phyloP scores from a whole-genome alignment of 352 stramenopile species.

The Halophytophthora polymorphica region DNA sequence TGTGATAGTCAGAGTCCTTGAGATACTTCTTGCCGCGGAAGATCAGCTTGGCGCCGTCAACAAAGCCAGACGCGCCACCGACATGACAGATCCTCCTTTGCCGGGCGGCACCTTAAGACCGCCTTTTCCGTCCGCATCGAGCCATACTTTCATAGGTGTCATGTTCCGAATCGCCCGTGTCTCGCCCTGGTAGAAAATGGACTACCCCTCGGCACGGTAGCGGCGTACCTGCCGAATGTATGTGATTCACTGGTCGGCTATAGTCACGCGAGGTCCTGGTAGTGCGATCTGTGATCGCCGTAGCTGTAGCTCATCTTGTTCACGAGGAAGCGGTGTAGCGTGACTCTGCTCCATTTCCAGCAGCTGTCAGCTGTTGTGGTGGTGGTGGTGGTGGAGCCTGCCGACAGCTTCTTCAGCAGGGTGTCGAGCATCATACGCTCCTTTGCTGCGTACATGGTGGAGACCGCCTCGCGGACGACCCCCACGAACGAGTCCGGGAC shows the following conservation, averaged over 20 bases:
- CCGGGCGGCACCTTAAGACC: conserved; percentile 15
- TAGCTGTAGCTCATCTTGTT: conserved; percentile 9
- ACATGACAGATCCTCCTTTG: conserved; percentile 21
- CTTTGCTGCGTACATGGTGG: conserved; percentile 9
- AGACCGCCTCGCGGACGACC: conserved; percentile 2
- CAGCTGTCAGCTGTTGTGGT: background rate
- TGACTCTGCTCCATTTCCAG: conserved; percentile 11
- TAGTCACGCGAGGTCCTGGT: conserved; percentile 9
- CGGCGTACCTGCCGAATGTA: conserved; percentile 9
- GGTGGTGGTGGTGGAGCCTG: no score
- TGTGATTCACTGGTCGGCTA: conserved; percentile 6
- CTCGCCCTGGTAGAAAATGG: conserved; percentile 21
- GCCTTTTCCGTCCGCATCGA: conserved; percentile 10
- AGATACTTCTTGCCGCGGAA: conserved; percentile 22
- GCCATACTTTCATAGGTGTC: conserved; percentile 8
- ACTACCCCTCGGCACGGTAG: conserved; percentile 1
- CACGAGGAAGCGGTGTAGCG: conserved; percentile 9
- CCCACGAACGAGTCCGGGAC: conserved; percentile 7
- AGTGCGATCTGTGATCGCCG: conserved; percentile 5
- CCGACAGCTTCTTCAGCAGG: background rate
- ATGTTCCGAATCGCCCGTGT: conserved; percentile 17
- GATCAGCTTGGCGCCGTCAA: conserved; percentile 14
- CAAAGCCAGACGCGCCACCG: conserved; percentile 15
- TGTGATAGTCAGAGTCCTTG: conserved; percentile 29
- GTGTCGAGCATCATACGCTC: conserved; percentile 9